Conservation (phyloP, 2,329 filamentous ascomycete species). For the Byssothecium circinans region DNA sequence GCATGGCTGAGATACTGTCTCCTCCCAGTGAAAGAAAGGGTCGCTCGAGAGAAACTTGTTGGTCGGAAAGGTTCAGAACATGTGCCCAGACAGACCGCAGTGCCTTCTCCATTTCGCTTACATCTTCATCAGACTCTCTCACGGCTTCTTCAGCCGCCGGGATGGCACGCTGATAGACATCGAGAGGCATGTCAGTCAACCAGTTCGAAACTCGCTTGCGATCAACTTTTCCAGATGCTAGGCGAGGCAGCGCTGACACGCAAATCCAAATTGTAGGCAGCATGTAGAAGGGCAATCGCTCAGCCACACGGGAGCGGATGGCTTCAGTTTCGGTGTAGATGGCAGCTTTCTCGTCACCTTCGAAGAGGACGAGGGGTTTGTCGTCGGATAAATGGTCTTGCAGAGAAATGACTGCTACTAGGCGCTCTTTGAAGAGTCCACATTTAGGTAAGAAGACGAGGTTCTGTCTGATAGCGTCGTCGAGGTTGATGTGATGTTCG, state of each 20-base stretch:
- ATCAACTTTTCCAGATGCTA: constrained; percentile 23
- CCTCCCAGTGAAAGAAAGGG: constrained; percentile 51
- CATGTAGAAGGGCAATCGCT: constrained; percentile 11
- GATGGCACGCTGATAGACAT: constrained; percentile 19
- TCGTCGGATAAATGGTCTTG: constrained; percentile 30
- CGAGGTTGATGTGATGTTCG: constrained; percentile 26
- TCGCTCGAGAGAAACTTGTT: constrained; percentile 29
- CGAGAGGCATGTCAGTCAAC: constrained; percentile 17
- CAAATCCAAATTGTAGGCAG: constrained; percentile 17
- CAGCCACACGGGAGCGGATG: constrained; percentile 7
- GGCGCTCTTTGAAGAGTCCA: constrained; percentile 42
- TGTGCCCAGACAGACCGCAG: constrained; percentile 34
- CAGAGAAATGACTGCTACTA: constrained; percentile 47
- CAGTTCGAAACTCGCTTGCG: constrained; percentile 15
- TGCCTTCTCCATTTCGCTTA: constrained; percentile 17
- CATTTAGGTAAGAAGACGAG: constrained; percentile 45
- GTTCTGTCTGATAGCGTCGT: constrained; percentile 17
- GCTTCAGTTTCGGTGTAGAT: constrained; percentile 4
- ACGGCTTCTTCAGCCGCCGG: constrained; percentile 4
- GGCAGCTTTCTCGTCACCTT: constrained; percentile 8
- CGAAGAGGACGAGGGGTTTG: constrained; percentile 14
- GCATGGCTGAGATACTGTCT: constrained; percentile 56
- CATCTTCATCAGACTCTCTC: constrained; percentile 1
- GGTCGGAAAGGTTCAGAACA: constrained; percentile 31
- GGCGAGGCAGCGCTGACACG: constrained; percentile 17